Evolutionary conservation across 148 eudicot species (phyloP), one percentile per base, ranked within the genome.

Genomic region (Agrostemma githago): DNA sequence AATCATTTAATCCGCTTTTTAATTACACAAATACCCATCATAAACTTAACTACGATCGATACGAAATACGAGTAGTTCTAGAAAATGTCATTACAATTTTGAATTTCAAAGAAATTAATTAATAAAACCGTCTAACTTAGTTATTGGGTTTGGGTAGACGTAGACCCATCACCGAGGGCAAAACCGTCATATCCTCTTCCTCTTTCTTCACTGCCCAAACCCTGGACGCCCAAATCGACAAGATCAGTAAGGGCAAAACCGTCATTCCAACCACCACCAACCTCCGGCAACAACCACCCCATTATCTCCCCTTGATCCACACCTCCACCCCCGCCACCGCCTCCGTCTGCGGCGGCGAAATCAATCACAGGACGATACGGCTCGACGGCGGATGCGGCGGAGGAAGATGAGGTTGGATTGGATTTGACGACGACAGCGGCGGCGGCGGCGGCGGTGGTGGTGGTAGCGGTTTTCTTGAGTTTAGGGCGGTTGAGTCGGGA

Each of bases 361-460:
- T 69, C 41, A 48, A 51, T 48, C 5, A 26, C 72, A 14, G 72
- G 72, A 7, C 72, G 72, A 26, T 69, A 69, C 42, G 72, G 72
- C 41, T 48, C 72, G 5, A 69, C 41, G 5, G 0, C 17, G 3
- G 54, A 14, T 7, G 56, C 19, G 15, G 54, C 8, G 37, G 71
- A 10, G 3, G 56, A 15, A 51, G 62, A 59, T 21, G 10, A n/a
- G 8, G 5, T 6, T 12, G 6, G 46, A 65, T 65, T 20, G 6
- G 8, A 38, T 65, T 65, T 38, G 11, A 7, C 44, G 15, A 3
- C 44, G 4, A 44, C 39, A 1, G 34, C 34, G 4, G 68, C 39
- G 34, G 34, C 34, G 34, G 34, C 1, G 34, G 34, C 34, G 34
- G 34, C 1, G 34, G 34, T 26, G 34, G 34, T 26, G 34, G 34